These are phyloP conservation scores for Mentha longifolia DNA, from an alignment of 257 asterid genomes.

Conservation along the genomic window DNA sequence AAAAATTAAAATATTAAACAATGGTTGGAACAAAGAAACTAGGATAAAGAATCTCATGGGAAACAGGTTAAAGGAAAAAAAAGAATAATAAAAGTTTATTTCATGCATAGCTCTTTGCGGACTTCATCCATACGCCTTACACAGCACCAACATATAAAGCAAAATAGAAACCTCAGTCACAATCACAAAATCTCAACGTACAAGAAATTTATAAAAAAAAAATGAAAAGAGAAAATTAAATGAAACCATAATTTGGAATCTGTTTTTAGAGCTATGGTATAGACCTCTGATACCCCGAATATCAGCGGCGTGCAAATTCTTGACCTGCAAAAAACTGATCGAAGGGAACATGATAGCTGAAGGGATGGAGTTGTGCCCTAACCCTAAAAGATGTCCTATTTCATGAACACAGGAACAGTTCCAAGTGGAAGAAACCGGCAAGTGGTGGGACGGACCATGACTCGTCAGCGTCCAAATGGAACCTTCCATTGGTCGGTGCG, in stretches of 20 bases:
- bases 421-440: constrained; percentile 5
- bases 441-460: constrained; percentile 21
- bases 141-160: no score
- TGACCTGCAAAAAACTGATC: neutral
- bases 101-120: no score
- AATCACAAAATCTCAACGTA: no score
- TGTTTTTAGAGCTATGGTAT: neutral
- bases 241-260: neutral
- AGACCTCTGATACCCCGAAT: constrained; percentile 20
- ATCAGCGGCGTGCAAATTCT: constrained; percentile 5
- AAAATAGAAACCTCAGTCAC: no score
- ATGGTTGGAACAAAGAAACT: no score
- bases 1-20: no score
- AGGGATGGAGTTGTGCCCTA: neutral
- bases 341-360: constrained; percentile 11
- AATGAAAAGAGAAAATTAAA: no score
- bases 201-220: no score
- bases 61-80: no score
- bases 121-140: no score
- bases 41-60: no score
- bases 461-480: constrained; percentile 43
- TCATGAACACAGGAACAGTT: constrained; percentile 27
- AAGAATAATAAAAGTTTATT: no score
- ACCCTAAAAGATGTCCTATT: constrained; percentile 27
- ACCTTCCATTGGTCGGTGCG: constrained; percentile 37